Base-by-base conservation (phyloP, 2,329 filamentous ascomycete species). In the Talaromyces atroroseus region DNA sequence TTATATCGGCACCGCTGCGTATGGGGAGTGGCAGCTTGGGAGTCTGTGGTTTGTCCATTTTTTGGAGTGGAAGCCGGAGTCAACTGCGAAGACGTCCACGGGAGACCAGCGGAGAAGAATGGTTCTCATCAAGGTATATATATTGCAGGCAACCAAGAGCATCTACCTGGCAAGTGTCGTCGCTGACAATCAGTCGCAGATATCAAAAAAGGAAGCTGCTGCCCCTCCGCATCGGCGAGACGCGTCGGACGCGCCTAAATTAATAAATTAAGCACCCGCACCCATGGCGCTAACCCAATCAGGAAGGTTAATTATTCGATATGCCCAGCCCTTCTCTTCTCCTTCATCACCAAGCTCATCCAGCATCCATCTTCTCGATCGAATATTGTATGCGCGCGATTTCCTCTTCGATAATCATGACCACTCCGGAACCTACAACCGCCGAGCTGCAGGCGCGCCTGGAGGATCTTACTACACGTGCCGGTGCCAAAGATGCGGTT, bases 401-500 rank as follows among this genome's bases (percentile, higher is more conserved):
- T n/a, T 11, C 26, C 6, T 29, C 12, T 36, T 16, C 32, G 12
- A 16, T 5, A 32, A 50, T 18, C 21, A 58, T 57, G 42, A 50
- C 54, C 59, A 62, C 60, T 40, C 58, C 55, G 54, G 62, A 64
- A 54, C 24, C 45, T 18, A 53, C 57, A 3, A 23, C 56, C 36
- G 62, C 70, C 65, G 72, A 69, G 67, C 67, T 65, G 66, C 84
- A 80, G 69, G 83, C 87, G 58, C 86, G 85, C 40, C 81, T 95
- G 47, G 84, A 86, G 60, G 87, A 95, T 68, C 81, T 96, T 62
- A 87, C 84, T 66, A 87, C 88, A 59, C 87, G 88, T 69, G 94
- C 89, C 42, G 86, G 89, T 20, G 85, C 90, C 18, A 85, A 95
- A 65, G 97, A 95, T 75, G 86, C 87, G 21, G 86, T 92, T 68